Conservation (phyloP, 306 rosid species). For the Citrullus mucosospermus region DNA sequence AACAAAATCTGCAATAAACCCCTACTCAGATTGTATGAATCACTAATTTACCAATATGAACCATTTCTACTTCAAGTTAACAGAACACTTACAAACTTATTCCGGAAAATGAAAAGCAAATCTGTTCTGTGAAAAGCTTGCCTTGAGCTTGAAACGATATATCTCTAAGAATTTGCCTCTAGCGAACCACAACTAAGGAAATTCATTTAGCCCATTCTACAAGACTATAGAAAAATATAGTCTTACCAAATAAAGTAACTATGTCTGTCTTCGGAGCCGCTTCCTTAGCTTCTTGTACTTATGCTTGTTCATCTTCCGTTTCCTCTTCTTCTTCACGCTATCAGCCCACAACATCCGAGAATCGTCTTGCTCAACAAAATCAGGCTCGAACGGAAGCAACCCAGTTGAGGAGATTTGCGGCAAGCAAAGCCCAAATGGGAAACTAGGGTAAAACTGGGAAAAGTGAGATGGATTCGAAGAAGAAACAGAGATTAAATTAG, state of each 20-base stretch:
- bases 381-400: conserved; percentile 15
- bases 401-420: conserved; percentile 20
- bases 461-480: conserved; percentile 3
- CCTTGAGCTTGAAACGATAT: not conserved
- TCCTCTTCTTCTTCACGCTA: conserved; percentile 85
- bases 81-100: conserved; percentile 9
- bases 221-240: conserved; percentile 4
- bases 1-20: not conserved
- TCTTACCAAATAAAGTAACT: conserved; percentile 19
- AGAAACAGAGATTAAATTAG: not conserved
- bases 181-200: not conserved
- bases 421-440: conserved; percentile 40
- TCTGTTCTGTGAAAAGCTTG: not conserved
- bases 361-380: conserved; percentile 23
- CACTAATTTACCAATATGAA: not conserved
- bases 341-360: conserved; percentile 55
- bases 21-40: not conserved
- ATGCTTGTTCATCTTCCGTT: conserved; percentile 72
- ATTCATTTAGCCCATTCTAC: not conserved
- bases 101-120: not conserved
- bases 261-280: conserved; percentile 51
- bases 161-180: not conserved
- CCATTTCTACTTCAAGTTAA: not conserved
- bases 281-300: conserved; percentile 64
- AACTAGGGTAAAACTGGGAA: conserved; percentile 33